These are phyloP conservation scores for Ophiostoma triangulosporum DNA, from an alignment of 2,329 filamentous ascomycete species.

Conservation along the genomic window DNA sequence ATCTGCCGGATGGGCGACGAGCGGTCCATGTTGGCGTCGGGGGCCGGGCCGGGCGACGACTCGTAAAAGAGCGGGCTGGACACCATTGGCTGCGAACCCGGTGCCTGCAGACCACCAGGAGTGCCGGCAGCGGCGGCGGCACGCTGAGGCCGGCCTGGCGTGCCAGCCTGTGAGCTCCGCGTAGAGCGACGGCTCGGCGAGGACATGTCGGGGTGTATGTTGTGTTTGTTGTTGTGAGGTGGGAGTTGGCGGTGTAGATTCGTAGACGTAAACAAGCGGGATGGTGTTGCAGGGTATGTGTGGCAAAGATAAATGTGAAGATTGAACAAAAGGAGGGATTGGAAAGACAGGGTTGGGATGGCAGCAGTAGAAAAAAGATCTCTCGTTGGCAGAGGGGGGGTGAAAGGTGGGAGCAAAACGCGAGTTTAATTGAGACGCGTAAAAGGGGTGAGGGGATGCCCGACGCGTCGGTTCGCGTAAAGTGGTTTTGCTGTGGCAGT, in stretches of 20 bases:
- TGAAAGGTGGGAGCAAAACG: conserved; percentile 6
- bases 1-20: conserved; percentile 45
- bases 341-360: neutral
- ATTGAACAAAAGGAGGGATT: neutral
- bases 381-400: conserved; percentile 5
- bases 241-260: neutral
- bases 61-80: conserved; percentile 76
- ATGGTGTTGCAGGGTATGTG: neutral
- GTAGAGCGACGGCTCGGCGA: conserved; percentile 39
- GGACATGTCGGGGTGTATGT: conserved; percentile 36
- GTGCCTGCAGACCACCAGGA: conserved; percentile 23
- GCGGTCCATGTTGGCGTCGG: conserved; percentile 9
- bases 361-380: conserved; percentile 1
- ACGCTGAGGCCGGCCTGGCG: conserved; percentile 21
- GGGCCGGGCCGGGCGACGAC: conserved; percentile 23
- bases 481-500: conserved; percentile 21
- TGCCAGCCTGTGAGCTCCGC: conserved; percentile 42
- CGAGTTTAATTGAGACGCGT: conserved; percentile 16
- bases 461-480: conserved; percentile 26
- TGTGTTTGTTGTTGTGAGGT: neutral
- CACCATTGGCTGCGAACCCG: conserved; percentile 33
- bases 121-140: neutral
- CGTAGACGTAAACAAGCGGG: neutral
- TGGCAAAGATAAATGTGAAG: neutral
- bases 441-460: conserved; percentile 7